Percentiles rank a stretch among this genome's conserved stretches.
Evolutionary conservation across 1,284 basidiomycete species (phyloP).

Genomic region (Pseudozyma pruni): DNA sequence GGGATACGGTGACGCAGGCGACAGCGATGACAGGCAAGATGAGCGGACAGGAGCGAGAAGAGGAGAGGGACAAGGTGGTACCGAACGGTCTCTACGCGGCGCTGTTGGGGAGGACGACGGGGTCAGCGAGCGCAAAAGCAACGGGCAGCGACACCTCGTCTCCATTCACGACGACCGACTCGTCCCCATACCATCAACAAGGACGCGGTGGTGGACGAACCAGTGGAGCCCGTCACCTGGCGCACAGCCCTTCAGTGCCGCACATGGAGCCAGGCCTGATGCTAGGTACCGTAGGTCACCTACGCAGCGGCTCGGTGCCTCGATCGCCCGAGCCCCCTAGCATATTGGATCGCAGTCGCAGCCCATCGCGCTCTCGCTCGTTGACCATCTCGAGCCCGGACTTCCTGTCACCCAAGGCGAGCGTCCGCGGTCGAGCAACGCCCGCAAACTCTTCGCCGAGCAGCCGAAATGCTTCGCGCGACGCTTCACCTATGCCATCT

Average conservation of each 20-base stretch:
- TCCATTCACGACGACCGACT: background rate
- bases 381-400: conserved; percentile 8
- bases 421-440: conserved; percentile 4
- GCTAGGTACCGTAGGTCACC: conserved; percentile 2
- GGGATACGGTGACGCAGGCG: conserved; percentile 26
- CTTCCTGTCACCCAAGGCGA: background rate
- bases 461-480: conserved; percentile 25
- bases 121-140: background rate
- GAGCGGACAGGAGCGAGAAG: conserved; percentile 3
- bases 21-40: conserved; percentile 1
- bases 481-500: conserved; percentile 14
- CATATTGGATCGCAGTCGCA: background rate
- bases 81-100: conserved; percentile 28
- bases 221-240: too few species aligned
- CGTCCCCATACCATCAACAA: conserved; percentile 9
- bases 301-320: conserved; percentile 10
- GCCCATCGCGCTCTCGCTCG: conserved; percentile 12
- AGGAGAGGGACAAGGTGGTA: conserved; percentile 7
- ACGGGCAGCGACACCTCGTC: background rate
- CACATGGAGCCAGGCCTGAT: conserved; percentile 26
- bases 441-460: conserved; percentile 5
- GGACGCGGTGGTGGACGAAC: background rate
- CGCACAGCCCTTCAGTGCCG: conserved; percentile 3
- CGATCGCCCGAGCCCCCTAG: conserved; percentile 6
- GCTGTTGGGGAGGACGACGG: conserved; percentile 11